These are phyloP conservation scores for Periconia macrospinosa DNA, from an alignment of 2,329 filamentous ascomycete species.

Conservation along the genomic window DNA sequence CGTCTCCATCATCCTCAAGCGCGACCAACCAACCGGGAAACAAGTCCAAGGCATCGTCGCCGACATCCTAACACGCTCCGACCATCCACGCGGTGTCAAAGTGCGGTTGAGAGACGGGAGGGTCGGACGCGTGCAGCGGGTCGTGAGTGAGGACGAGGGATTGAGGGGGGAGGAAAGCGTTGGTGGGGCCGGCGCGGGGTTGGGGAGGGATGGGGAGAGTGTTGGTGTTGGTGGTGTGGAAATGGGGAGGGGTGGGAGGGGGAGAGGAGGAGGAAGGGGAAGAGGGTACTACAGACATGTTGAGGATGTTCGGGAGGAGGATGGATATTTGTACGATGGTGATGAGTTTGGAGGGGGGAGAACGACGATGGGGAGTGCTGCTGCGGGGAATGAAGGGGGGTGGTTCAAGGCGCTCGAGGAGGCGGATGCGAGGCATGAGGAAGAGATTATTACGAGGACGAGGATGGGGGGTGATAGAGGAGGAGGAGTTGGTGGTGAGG, in stretches of 20 bases:
- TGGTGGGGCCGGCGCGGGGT: constrained; percentile 20
- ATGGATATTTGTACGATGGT: constrained; percentile 36
- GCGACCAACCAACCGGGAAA: constrained; percentile 73
- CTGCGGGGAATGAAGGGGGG: too few species aligned
- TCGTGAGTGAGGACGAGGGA: constrained; percentile 43
- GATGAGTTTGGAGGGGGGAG: constrained; percentile 18
- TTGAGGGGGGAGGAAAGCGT: constrained; percentile 27
- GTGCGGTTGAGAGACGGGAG: constrained; percentile 72
- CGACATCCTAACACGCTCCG: constrained; percentile 70
- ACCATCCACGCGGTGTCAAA: constrained; percentile 79
- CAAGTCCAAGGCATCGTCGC: constrained; percentile 69
- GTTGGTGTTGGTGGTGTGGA: constrained; percentile 6
- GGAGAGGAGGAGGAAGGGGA: constrained; percentile 9
- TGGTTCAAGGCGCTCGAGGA: constrained; percentile 29
- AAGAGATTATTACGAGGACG: too few species aligned
- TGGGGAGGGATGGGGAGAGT: constrained; percentile 31
- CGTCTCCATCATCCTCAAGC: constrained; percentile 75
- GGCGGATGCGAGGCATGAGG: constrained; percentile 28
- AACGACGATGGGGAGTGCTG: constrained; percentile 7
- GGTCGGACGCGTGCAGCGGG: constrained; percentile 72
- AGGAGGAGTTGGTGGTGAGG: constrained; percentile 1
- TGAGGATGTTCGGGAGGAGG: constrained; percentile 31
- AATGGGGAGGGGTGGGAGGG: constrained; percentile 26
- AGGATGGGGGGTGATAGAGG: constrained; percentile 12
- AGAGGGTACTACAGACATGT: constrained; percentile 20